Percentiles rank a stretch among this genome's conserved stretches.
These are phyloP conservation scores for Mycena vitilis DNA, from an alignment of 768 basidiomycete genomes.

Conservation along the genomic window DNA sequence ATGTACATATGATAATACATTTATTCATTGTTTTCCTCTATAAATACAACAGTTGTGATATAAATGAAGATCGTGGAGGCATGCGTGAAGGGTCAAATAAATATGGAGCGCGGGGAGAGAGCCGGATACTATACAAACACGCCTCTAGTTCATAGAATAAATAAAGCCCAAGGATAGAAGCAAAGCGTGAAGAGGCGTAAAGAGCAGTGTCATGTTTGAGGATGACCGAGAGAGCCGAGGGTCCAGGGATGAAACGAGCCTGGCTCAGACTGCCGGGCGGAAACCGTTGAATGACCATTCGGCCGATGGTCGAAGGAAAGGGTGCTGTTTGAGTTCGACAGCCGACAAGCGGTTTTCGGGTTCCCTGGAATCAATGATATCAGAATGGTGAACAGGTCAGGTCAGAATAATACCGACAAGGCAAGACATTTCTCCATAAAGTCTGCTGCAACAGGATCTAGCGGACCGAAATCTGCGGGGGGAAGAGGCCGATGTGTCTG, in stretches of 20 bases:
- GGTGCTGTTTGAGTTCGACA: constrained; percentile 21
- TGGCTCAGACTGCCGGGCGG: not conserved
- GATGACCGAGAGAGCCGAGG: not conserved
- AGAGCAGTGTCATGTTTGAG: not conserved
- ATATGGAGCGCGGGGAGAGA: not conserved
- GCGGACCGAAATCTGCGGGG: constrained; percentile 13
- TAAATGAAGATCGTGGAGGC: constrained; percentile 1
- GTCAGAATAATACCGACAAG: constrained; percentile 28
- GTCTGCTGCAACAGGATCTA: constrained; percentile 20
- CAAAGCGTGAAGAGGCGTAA: no score
- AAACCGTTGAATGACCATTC: constrained; percentile 12
- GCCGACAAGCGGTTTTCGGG: constrained; percentile 29
- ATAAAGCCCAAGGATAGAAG: not conserved
- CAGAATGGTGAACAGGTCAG: constrained; percentile 3
- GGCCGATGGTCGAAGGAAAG: constrained; percentile 8
- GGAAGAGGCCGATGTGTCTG: constrained; percentile 25
- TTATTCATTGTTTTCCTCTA: not conserved
- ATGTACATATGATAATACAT: constrained; percentile 15
- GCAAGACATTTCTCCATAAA: constrained; percentile 34
- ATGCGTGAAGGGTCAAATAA: constrained; percentile 11
- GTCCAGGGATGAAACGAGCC: constrained; percentile 18
- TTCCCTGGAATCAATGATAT: constrained; percentile 21
- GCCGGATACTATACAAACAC: not conserved
- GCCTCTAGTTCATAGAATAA: constrained; percentile 1
- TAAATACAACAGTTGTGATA: constrained; percentile 17